Conservation (phyloP, 2,329 filamentous ascomycete species). For the Bipolaris zeicola region DNA sequence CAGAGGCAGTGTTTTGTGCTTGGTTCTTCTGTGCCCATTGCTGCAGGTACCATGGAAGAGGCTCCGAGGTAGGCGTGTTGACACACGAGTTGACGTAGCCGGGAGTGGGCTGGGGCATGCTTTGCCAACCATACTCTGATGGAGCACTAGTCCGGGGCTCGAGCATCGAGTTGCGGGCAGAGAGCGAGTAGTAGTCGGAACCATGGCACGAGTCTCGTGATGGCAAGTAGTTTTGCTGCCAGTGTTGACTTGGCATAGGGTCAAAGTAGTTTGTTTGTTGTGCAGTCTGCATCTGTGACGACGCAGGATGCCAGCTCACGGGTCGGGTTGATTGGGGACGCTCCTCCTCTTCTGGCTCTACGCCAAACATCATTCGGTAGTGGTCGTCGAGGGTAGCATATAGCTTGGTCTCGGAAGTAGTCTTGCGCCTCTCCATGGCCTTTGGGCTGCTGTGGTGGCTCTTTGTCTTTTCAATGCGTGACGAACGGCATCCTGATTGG, state of each 20-base stretch:
- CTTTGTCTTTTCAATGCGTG: constrained; percentile 48
- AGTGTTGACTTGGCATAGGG: constrained; percentile 34
- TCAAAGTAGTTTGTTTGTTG: constrained; percentile 30
- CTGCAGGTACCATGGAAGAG: constrained; percentile 46
- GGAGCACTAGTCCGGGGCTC: constrained; percentile 27
- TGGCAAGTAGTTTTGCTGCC: constrained; percentile 28
- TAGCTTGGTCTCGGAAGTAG: constrained; percentile 45
- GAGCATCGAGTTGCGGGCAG: constrained; percentile 41
- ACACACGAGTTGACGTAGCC: constrained; percentile 36
- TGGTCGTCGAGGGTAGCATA: constrained; percentile 50
- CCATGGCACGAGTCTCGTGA: constrained; percentile 36
- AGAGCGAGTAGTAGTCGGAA: constrained; percentile 45
- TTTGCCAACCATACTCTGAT: constrained; percentile 38
- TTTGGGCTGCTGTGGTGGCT: constrained; percentile 49
- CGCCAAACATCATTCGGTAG: constrained; percentile 50
- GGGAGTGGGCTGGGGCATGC: constrained; percentile 26
- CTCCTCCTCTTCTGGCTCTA: constrained; percentile 38
- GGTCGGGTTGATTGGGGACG: constrained; percentile 55
- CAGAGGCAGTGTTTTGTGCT: constrained; percentile 24
- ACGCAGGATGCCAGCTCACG: constrained; percentile 76
- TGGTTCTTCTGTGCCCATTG: constrained; percentile 47
- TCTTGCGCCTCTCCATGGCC: constrained; percentile 46
- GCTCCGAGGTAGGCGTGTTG: constrained; percentile 40
- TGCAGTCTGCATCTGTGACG: constrained; percentile 51
- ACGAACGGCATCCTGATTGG: constrained; percentile 35